Base-by-base conservation (phyloP, 2,329 filamentous ascomycete species). In the Penicillium sp. region DNA sequence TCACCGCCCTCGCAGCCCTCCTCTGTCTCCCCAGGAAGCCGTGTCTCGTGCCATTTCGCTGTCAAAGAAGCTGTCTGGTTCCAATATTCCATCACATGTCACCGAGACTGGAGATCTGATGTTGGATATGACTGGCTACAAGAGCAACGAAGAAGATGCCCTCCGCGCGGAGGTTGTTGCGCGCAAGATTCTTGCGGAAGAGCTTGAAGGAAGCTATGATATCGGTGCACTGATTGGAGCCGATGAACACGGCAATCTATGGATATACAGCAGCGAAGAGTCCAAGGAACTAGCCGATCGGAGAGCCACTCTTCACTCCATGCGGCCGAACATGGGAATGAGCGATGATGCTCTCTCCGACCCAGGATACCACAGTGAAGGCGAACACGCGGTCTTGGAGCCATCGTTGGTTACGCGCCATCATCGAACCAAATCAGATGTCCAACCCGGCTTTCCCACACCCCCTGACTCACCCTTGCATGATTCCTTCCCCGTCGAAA, bases 211-310 rank as follows among this genome's bases (percentile, higher is more conserved):
- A 23, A 92, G 93, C 70, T 97, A 97, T 73, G 94, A 99, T 71
- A 96, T 99, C 67, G 94, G 94, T 6, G 89, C 93, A 2, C 82
- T 99, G 31, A 96, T 99, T 67, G 94, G 93, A 13, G 93, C 94
- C 44, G 94, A 99, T 70, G 92, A 96, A 70, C 87, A 94, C 59
- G 94, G 94, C 7, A 99, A 99, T 68, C 82, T 99, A n/a, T 97
- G 94, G 93, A 97, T 99, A 65, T 99, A 99, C 78, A 94, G 92
- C 77, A 97, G 93, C 68, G 93, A 97, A 74, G 93, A 96, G 70
- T 92, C 94, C 25, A 97, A 97, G 71, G 89, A 94, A 68, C 89
- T 90, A 7, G 93, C 93, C 33, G 88, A 88, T 78, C 87, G 89
- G 38, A 81, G 82, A 66, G 80, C 82, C 2, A 77, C 78, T 1